Base-by-base conservation (phyloP, 83 land plant genomes). In the Thuja plicata region DNA sequence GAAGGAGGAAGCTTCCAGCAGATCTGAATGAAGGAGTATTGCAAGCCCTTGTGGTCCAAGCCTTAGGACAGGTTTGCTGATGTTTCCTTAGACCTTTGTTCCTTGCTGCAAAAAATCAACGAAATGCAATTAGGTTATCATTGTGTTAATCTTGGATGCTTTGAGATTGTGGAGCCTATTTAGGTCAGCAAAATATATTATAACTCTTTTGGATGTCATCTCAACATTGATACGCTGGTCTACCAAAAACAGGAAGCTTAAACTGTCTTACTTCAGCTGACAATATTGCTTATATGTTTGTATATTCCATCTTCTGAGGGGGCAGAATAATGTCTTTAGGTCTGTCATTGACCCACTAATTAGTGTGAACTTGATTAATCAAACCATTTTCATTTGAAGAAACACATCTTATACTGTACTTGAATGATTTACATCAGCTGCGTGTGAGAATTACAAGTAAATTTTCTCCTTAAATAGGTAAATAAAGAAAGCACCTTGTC, bases 61-160 rank as follows among this genome's bases (percentile, higher is more conserved):
- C 98, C 55, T 87, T 98, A 41, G 99, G 97, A 83, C 97, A 98
- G 94, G 99, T 98, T 92, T 55, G 7, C 45, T 86, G 52, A 60
- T 77, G 52, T 60, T 77, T 57, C 32, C 32, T 55, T 46, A 84
- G 54, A 84, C 2, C 57, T 48, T 84, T 37, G 19, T 30, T 30
- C 35, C 19, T 48, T 50, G 34, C 86, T 41, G 37, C 86, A 27
- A 15, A 37, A 41, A 41, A 81, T 48, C 34, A 30, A 74, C 35
- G 48, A 88, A 48, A 74, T 89, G 46, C 54, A 38, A 48, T 37
- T 30, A 46, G 86, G 54, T 84, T 35, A 48, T 48, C 55, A 84
- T 15, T 48, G 86, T 84, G 12, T 84, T 30, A 19, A 48, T 84
- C 21, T 84, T 50, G 54, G 86, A 83, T 83, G 48, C 48, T 83